phyloP scores from a whole-genome alignment of 306 rosid species.

The Fagus crenata region DNA sequence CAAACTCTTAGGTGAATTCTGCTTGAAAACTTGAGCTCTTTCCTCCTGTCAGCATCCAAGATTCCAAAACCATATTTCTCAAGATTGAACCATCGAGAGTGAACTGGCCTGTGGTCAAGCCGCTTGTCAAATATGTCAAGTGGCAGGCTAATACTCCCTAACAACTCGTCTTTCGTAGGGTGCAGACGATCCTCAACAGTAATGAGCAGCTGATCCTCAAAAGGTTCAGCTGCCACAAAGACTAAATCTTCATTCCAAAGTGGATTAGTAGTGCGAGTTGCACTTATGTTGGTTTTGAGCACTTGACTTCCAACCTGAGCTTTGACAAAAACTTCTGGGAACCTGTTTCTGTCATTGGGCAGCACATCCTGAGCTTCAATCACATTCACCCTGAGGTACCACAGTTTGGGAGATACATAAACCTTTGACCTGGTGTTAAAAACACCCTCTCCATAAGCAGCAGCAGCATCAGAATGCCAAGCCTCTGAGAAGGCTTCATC shows the following conservation, averaged over 20 bases:
- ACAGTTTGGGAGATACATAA: slow-evolving; percentile 87
- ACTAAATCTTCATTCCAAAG: slow-evolving; percentile 88
- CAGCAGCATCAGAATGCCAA: slow-evolving; percentile 92
- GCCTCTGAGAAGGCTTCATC: slow-evolving; percentile 94
- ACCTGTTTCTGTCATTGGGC: slow-evolving; percentile 63
- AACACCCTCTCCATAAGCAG: slow-evolving; percentile 81
- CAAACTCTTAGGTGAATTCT: slow-evolving; percentile 80
- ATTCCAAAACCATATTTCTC: slow-evolving; percentile 80
- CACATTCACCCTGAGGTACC: slow-evolving; percentile 81
- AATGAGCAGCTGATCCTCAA: slow-evolving; percentile 72
- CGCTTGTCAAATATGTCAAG: slow-evolving; percentile 68
- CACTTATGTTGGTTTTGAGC: slow-evolving; percentile 65
- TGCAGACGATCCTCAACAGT: slow-evolving; percentile 75
- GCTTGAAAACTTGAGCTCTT: slow-evolving; percentile 83
- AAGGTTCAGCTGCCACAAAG: slow-evolving; percentile 93
- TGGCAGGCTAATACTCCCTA: slow-evolving; percentile 72
- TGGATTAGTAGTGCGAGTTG: slow-evolving; percentile 58
- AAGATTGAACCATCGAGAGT: slow-evolving; percentile 89
- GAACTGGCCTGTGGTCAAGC: slow-evolving; percentile 79
- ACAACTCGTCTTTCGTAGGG: slow-evolving; percentile 69
- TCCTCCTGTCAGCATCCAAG: slow-evolving; percentile 80
- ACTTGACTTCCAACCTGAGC: slow-evolving; percentile 87
- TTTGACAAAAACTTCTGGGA: slow-evolving; percentile 72
- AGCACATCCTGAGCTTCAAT: slow-evolving; percentile 94
- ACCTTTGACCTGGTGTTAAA: slow-evolving; percentile 82